Conservation (phyloP, 129 eudicot genomes). For the Apium graveolens region DNA sequence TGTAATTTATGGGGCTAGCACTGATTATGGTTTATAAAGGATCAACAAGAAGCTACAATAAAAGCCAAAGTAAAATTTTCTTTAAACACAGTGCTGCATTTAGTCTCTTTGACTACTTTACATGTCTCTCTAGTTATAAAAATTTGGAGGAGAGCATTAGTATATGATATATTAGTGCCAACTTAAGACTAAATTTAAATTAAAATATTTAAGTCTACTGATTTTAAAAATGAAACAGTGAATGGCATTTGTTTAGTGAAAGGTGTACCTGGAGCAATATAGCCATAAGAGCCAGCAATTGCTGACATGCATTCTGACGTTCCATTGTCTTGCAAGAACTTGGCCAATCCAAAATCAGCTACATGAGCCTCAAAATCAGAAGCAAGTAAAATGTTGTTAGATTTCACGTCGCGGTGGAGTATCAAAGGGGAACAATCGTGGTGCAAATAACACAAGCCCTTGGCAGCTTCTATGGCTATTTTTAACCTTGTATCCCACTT, state of each 20-base stretch:
- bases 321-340: conserved; percentile 61
- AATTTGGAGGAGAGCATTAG: background rate
- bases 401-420: conserved; percentile 64
- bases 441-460: conserved; percentile 71
- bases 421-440: conserved; percentile 82
- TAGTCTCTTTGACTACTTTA: conserved; percentile 16
- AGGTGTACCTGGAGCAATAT: conserved; percentile 72
- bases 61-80: conserved; percentile 14
- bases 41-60: conserved; percentile 6
- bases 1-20: background rate
- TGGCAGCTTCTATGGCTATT: conserved; percentile 68
- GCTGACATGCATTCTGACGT: conserved; percentile 83
- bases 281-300: conserved; percentile 80
- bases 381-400: conserved; percentile 56
- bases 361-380: conserved; percentile 74
- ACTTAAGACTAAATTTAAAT: background rate
- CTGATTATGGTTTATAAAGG: conserved; percentile 5
- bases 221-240: background rate
- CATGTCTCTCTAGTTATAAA: background rate
- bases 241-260: background rate
- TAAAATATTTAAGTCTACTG: background rate
- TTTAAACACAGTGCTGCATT: conserved; percentile 12
- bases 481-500: conserved; percentile 66
- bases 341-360: conserved; percentile 77
- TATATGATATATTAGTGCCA: background rate